These are phyloP conservation scores for Entrophospora sp. DNA, from an alignment of 192 early-diverging fungal genomes.

Conservation along the genomic window DNA sequence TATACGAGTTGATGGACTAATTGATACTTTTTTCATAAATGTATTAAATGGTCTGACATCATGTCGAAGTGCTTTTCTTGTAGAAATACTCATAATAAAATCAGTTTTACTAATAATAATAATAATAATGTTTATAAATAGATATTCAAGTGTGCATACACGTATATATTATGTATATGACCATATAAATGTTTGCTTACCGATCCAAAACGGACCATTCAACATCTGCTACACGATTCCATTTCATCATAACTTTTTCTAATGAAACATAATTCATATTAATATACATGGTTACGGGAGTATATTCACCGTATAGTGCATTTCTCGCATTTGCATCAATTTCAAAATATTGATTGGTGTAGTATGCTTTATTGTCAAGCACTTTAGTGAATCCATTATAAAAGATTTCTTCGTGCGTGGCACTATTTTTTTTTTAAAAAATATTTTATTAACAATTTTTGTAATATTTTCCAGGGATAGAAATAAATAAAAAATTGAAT, in stretches of 20 bases:
- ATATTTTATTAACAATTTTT: neutral
- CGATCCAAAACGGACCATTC: conserved; percentile 23
- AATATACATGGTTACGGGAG: conserved; percentile 26
- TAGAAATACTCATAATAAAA: conserved; percentile 24
- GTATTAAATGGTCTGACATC: conserved; percentile 36
- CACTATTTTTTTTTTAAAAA: neutral
- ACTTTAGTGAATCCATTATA: neutral
- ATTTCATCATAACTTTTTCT: conserved; percentile 23
- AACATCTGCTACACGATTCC: conserved; percentile 23
- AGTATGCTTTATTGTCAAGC: neutral
- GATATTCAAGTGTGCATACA: no score
- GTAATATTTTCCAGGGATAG: neutral
- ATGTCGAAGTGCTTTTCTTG: conserved; percentile 18
- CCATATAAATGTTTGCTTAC: neutral
- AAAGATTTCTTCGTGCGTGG: neutral
- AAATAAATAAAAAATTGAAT: neutral
- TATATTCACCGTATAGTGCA: conserved; percentile 21
- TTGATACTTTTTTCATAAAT: conserved; percentile 34
- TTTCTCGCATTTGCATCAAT: conserved; percentile 31
- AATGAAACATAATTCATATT: conserved; percentile 25
- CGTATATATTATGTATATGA: no score
- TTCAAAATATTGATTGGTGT: conserved; percentile 24
- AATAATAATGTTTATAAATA: neutral
- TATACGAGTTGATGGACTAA: conserved; percentile 9
- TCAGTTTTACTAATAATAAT: conserved; percentile 28